Conservation (phyloP, 2,329 filamentous ascomycete genomes). For the Drechmeria coniospora region DNA sequence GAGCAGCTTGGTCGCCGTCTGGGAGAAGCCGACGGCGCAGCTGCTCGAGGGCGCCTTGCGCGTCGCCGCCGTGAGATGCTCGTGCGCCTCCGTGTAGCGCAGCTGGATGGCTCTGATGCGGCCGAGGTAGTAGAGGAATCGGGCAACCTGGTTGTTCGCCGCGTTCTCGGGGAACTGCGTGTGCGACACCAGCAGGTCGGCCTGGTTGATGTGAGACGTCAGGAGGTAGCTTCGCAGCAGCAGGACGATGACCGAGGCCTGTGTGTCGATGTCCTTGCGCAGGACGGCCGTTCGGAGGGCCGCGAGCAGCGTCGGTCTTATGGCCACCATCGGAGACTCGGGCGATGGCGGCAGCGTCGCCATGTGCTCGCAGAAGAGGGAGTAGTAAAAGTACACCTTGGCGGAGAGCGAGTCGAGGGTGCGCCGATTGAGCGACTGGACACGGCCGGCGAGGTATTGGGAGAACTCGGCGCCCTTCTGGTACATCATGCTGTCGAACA, state of each 20-base stretch:
- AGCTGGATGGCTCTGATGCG: constrained; percentile 93
- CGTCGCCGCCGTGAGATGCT: constrained; percentile 82
- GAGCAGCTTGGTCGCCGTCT: constrained; percentile 90
- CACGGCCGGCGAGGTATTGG: constrained; percentile 62
- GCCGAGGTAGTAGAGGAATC: constrained; percentile 93
- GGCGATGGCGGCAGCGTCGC: constrained; percentile 77
- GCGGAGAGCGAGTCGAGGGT: constrained; percentile 88
- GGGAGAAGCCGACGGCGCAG: constrained; percentile 85
- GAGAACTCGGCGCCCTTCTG: constrained; percentile 77
- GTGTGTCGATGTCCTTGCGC: constrained; percentile 93
- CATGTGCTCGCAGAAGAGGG: constrained; percentile 85
- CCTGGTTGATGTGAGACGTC: constrained; percentile 92
- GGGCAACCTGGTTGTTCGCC: constrained; percentile 93
- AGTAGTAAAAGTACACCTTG: constrained; percentile 97
- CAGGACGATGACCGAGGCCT: constrained; percentile 87
- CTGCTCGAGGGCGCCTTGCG: constrained; percentile 85
- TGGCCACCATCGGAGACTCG: constrained; percentile 71
- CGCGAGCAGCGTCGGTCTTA: constrained; percentile 72
- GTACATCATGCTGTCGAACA: constrained; percentile 73
- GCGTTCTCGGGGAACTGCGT: constrained; percentile 89
- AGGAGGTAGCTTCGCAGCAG: constrained; percentile 90
- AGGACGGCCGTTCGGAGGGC: constrained; percentile 90
- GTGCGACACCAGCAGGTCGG: constrained; percentile 88
- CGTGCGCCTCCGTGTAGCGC: constrained; percentile 91
- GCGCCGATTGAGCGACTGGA: constrained; percentile 80